phyloP scores from a whole-genome alignment of 176 grass and related monocot species.

The Secale cereale region DNA sequence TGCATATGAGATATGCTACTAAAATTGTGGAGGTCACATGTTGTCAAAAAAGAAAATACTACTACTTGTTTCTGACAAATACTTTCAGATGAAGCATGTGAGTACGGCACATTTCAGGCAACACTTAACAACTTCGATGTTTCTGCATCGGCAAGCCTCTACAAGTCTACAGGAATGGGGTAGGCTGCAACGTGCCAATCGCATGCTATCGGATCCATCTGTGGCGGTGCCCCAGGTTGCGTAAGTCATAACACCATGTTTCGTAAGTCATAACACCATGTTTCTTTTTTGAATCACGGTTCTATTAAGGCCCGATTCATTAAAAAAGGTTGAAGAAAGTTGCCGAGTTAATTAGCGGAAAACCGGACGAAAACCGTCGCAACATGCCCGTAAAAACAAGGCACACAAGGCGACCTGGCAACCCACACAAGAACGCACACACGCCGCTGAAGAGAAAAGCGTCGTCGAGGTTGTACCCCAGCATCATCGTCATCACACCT shows the following conservation, averaged over 20 bases:
- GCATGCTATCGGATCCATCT: conserved; percentile 55
- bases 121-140: conserved; percentile 54
- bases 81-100: conserved; percentile 54
- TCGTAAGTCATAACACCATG: too few species aligned
- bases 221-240: not conserved
- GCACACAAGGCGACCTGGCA: too few species aligned
- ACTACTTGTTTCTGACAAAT: not conserved
- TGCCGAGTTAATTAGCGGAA: too few species aligned
- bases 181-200: conserved; percentile 44
- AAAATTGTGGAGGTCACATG: not conserved
- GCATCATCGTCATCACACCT: too few species aligned
- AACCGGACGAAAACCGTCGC: too few species aligned
- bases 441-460: too few species aligned
- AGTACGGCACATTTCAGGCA: conserved; percentile 49
- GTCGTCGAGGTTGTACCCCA: too few species aligned
- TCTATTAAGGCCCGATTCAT: too few species aligned
- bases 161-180: conserved; percentile 76
- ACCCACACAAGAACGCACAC: too few species aligned
- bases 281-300: too few species aligned
- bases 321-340: too few species aligned
- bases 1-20: not conserved
- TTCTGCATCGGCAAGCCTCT: conserved; percentile 56
- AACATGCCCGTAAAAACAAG: too few species aligned
- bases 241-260: not conserved
- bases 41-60: not conserved